These are phyloP conservation scores for Coelastrella sp. DNA, from an alignment of 139 green algal species.

Conservation along the genomic window DNA sequence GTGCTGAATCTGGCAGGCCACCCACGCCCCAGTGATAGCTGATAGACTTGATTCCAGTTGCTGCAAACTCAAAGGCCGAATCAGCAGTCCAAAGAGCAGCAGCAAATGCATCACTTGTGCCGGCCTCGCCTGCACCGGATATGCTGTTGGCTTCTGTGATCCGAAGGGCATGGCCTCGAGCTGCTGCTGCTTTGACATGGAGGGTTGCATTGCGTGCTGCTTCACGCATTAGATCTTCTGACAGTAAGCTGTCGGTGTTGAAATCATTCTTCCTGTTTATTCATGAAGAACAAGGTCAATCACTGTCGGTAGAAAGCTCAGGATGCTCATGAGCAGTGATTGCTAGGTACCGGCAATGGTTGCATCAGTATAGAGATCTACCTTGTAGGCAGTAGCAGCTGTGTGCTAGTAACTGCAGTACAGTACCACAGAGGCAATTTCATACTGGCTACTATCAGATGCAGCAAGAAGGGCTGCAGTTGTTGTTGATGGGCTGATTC, in stretches of 20 bases:
- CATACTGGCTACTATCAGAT: too few species aligned
- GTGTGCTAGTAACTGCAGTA: too few species aligned
- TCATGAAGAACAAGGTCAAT: too few species aligned
- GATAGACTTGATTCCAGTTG: not conserved
- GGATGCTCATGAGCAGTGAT: too few species aligned
- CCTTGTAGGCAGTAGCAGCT: too few species aligned
- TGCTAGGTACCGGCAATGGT: too few species aligned
- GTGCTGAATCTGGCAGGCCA: not conserved
- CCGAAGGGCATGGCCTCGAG: not conserved
- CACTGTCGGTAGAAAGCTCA: too few species aligned
- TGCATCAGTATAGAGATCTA: too few species aligned
- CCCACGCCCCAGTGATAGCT: constrained; percentile 23
- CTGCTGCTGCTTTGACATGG: not conserved
- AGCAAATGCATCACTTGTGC: constrained; percentile 28
- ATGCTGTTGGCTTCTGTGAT: constrained; percentile 41
- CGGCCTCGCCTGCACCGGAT: constrained; percentile 21
- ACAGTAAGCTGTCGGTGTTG: not conserved
- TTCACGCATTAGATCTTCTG: constrained; percentile 35
- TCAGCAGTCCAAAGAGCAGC: constrained; percentile 46
- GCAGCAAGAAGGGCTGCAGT: too few species aligned
- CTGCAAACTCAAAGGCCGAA: constrained; percentile 43
- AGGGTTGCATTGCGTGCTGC: constrained; percentile 28
- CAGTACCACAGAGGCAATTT: too few species aligned
- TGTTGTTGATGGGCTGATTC: too few species aligned
- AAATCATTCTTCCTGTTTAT: constrained; percentile 24